Evolutionary conservation across 2,329 filamentous ascomycete species (phyloP).

Genomic region (Apiospora aurea): DNA sequence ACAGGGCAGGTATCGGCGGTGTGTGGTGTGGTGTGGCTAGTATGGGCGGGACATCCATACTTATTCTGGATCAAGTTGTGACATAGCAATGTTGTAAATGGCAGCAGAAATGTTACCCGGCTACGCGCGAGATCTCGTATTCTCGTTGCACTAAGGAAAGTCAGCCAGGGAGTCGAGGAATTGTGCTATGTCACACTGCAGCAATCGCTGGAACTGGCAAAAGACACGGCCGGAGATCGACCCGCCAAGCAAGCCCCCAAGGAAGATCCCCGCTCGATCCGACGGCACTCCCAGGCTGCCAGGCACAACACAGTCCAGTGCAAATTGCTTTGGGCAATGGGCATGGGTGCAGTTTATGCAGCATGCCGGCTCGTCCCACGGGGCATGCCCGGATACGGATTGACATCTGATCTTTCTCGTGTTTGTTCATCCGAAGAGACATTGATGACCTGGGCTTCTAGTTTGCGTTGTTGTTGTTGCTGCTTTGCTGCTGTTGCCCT

Average conservation of each 20-base stretch:
- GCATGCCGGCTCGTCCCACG: background rate
- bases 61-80: slow-evolving; percentile 8
- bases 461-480: background rate
- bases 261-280: slow-evolving; percentile 17
- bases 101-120: background rate
- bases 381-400: background rate
- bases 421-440: background rate
- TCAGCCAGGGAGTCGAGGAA: background rate
- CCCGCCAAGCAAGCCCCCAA: background rate
- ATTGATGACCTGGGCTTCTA: too few species aligned
- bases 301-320: background rate
- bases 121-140: slow-evolving; percentile 14
- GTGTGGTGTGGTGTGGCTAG: too few species aligned
- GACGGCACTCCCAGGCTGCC: slow-evolving; percentile 7
- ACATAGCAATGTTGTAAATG: background rate
- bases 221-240: background rate
- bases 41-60: background rate
- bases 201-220: background rate
- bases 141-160: background rate
- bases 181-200: slow-evolving; percentile 15
- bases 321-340: slow-evolving; percentile 10
- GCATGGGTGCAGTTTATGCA: background rate
- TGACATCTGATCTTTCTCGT: background rate
- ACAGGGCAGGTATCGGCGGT: slow-evolving; percentile 5
- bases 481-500: background rate